Evolutionary conservation across 495 filamentous ascomycete species (phyloP).

Genomic region (Penicillium malachiteum): DNA sequence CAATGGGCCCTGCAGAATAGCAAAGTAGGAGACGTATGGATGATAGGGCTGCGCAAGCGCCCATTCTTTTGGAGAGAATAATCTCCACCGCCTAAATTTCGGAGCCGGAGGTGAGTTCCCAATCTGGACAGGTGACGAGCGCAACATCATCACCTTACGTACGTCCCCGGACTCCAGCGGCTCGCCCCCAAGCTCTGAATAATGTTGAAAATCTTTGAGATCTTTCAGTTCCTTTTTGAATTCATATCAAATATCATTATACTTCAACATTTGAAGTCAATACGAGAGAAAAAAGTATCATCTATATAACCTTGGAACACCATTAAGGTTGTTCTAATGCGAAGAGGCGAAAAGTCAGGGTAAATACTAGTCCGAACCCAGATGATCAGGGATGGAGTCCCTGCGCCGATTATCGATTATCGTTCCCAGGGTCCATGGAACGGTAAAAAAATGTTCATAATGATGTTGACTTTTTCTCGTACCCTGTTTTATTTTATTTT

Average conservation of each 20-base stretch:
- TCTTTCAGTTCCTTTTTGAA: too few species aligned
- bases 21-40: background rate
- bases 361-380: conserved; percentile 9
- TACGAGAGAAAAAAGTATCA: background rate
- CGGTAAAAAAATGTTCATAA: background rate
- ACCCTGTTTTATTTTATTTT: conserved; percentile 1
- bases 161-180: conserved; percentile 20
- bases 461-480: too few species aligned
- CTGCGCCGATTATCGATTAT: conserved; percentile 13
- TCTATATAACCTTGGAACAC: background rate
- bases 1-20: conserved; percentile 2
- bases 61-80: background rate
- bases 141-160: conserved; percentile 36
- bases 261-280: too few species aligned
- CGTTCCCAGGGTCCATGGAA: conserved; percentile 18
- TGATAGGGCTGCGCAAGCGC: background rate
- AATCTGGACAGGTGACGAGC: conserved; percentile 14
- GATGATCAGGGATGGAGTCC: conserved; percentile 4
- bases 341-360: background rate
- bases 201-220: too few species aligned
- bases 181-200: conserved; percentile 10
- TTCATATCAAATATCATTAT: background rate
- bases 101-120: conserved; percentile 22
- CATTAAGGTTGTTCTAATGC: background rate
- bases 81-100: conserved; percentile 12